Evolutionary conservation across 495 filamentous ascomycete genomes (phyloP), one percentile per base, ranked within the genome.

Genomic region (Neurospora cerealis): DNA sequence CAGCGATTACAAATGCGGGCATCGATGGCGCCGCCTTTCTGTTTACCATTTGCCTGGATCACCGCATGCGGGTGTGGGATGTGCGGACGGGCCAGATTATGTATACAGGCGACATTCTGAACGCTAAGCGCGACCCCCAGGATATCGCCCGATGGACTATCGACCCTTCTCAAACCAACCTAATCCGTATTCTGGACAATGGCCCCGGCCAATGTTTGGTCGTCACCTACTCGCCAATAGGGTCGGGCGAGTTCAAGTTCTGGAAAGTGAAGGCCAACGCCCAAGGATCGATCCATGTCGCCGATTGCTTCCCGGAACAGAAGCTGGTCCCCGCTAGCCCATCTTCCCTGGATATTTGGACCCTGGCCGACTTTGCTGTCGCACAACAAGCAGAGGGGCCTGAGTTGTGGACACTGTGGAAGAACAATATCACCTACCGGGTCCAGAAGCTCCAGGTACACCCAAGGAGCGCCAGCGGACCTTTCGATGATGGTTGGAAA

Each of bases 231-330:
- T 97, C 94, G 40, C 94, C 96, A 10, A 85, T 94, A 77, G 90
- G 93, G 73, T 85, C 94, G 79, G 93, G 93, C 34, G 90, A 94
- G 75, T 98, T 99, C 88, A 98, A 98, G 81, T 95, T 99, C 82
- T 99, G 95, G 93, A 90, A 88, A 70, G 87, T 94, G 4, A 86
- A 87, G 72, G 88, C 90, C 19, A 87, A 90, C 37, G 85, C 90
- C 60, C 87, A 87, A 40, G 88, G 88, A 24, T 86, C 86, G 8
- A 79, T 93, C 9, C 87, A 89, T 11, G 85, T 97, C 21, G 85
- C 87, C 71, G 95, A 97, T 78, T 80, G 93, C 32, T 93, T 90
- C 71, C 85, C 91, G 0, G 85, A 87, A 32, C 71, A 82, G 15
- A 80, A 81, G 6, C 85, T 99, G 37, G 83, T 89, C 60, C 93